Evolutionary conservation across 805 yeast genomes (phyloP), one percentile per base, ranked within the genome.

Genomic region (Cyberlindnera japonica): DNA sequence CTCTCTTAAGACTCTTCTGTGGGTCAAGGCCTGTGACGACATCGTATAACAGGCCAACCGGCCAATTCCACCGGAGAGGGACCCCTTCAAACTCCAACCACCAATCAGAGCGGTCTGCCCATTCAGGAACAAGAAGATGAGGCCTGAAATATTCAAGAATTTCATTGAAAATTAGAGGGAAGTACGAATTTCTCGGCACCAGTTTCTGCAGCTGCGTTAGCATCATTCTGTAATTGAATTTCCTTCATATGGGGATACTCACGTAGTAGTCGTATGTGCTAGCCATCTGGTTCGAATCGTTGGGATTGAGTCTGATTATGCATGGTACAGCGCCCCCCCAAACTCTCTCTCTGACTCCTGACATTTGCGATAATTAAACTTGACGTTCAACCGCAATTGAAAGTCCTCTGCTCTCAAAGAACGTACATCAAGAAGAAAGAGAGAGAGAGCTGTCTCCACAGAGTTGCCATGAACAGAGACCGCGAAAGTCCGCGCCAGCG

Each of bases 1-100:
- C 46, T 2, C 33, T 31, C 32, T 33, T 32, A 21, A 27, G 24
- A 35, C 49, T 44, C 37, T 38, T 45, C 28, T 41, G 41, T 5
- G 69, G 69, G 31, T 64, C 63, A 17, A 68, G 57, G 2, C 67
- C 65, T n/a, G 66, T 61, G 41, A 74, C 54, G 8, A 68, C 61
- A 50, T 87, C 95, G 53, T 71, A 78, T 2, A 80, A 58, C 5
- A 83, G 62, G 0, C 95, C 95, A 2, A 81, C 59, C 0, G 96
- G 96, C 46, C 77, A 65, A 48, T 83, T 77, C 61, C 96, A 88
- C 36, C 73, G 69, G 22, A 89, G 46, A 0, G 93, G 88, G 2
- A 70, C 77, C 5, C 64, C 71, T 23, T 80, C 81, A 54, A 67
- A 73, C 47, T 78, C 87, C 25, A 87, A 67, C 95, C 95, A 88